Evolutionary conservation across 164 flowering plant species (phyloP), one percentile per base, ranked within the genome.

Genomic region (Taxillus chinensis): DNA sequence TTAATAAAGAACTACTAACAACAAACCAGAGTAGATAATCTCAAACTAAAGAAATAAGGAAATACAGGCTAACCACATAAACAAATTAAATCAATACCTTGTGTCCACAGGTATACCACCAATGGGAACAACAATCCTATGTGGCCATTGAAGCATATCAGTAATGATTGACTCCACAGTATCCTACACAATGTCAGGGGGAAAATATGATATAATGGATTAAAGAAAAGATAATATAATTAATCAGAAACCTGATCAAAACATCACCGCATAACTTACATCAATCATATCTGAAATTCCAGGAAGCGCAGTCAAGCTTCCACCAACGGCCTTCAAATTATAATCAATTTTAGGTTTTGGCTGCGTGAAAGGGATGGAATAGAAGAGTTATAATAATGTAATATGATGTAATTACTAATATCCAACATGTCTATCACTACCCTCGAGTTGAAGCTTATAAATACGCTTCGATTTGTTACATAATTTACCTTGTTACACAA

Each of bases 61-160:
- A 55, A 17, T 27, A 27, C 58, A 55, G 39, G 58, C 13, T 27
- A 15, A 17, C 58, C 58, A 55, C 17, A 55, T 2, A 55, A 15
- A 13, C 55, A 27, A 27, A 27, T 27, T 27, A 27, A 27, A 27
- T 27, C 56, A 45, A 65, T 75, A 95, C 99, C 95, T 95, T 52
- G 71, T 73, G 72, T 95, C 96, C 55, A 89, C 85, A 68, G 92
- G 85, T 61, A 82, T 57, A 64, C 96, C 97, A 66, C 99, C 99
- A 74, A 95, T 71, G 59, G 96, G 99, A 69, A 95, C 92, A 70
- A 95, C 93, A 71, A 91, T 89, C 67, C 99, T 86, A 70, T 95
- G 99, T 38, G 99, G 99, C 99, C 99, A 95, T 69, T 87, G 92
- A 39, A 95, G 95, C 89, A 78, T 89, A 69, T 95, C 98, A 6